phyloP scores from a whole-genome alignment of 257 asterid species.

The Plantago elongata region DNA sequence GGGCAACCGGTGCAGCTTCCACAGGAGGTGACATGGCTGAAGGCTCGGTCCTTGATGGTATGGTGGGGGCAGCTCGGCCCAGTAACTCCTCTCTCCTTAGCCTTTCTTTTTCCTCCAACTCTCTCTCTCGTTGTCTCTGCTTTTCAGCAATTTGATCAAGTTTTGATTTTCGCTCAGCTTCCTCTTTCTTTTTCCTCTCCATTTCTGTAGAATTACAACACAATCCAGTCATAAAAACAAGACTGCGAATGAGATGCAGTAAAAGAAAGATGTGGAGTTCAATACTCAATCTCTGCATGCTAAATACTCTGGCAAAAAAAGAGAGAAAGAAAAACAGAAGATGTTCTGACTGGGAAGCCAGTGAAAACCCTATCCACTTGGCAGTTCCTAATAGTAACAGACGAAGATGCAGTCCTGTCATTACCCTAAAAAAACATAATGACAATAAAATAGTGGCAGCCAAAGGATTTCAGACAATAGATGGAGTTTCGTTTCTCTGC shows the following conservation, averaged over 20 bases:
- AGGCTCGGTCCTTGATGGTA: conserved; percentile 31
- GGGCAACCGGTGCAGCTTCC: conserved; percentile 30
- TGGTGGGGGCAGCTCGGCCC: conserved; percentile 22
- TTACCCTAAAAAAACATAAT: no score
- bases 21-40: conserved; percentile 28
- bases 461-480: no score
- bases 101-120: conserved; percentile 59
- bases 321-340: no score
- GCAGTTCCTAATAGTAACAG: no score
- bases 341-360: no score
- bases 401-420: no score
- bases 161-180: conserved; percentile 65
- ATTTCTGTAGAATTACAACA: conserved; percentile 38
- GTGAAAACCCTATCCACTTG: no score
- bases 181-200: conserved; percentile 65
- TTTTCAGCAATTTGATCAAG: conserved; percentile 71
- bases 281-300: no score
- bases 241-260: neutral
- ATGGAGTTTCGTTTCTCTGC: no score
- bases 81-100: conserved; percentile 43
- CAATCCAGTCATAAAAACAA: neutral
- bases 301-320: no score
- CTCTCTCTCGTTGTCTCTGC: conserved; percentile 66
- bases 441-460: no score
- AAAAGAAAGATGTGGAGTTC: neutral